phyloP scores from a whole-genome alignment of 2,329 filamentous ascomycete species.

The Didymosphaeria variabile region DNA sequence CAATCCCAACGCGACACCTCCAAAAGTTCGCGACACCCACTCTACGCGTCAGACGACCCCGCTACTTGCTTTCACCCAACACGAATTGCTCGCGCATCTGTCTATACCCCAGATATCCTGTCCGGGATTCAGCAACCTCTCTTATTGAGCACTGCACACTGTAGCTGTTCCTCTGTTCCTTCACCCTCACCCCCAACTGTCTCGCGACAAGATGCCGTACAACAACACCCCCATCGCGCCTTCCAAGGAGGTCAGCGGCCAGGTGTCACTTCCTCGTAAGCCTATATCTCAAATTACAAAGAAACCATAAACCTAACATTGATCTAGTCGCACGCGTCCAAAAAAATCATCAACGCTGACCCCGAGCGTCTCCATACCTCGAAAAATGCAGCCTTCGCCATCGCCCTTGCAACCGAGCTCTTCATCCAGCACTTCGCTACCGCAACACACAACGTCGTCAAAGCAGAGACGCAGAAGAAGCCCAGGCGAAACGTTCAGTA shows the following conservation, averaged over 20 bases:
- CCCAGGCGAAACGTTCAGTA: conserved; percentile 95
- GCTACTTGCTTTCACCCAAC: neutral
- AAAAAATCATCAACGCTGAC: conserved; percentile 92
- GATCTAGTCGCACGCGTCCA: conserved; percentile 86
- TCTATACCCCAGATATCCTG: neutral
- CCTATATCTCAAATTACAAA: too few species aligned
- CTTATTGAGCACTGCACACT: neutral
- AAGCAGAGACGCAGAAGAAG: conserved; percentile 78
- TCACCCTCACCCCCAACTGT: neutral
- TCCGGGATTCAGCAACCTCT: too few species aligned
- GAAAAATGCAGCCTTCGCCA: conserved; percentile 92
- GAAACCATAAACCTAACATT: too few species aligned
- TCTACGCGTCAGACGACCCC: conserved; percentile 11
- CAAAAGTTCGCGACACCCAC: conserved; percentile 7
- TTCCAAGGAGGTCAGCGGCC: conserved; percentile 82
- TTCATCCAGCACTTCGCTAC: conserved; percentile 92
- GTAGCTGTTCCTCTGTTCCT: neutral
- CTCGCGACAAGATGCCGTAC: conserved; percentile 75
- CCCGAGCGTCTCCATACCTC: conserved; percentile 80
- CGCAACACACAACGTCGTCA: conserved; percentile 86
- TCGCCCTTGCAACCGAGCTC: conserved; percentile 92
- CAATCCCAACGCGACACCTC: conserved; percentile 1
- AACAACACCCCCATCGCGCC: conserved; percentile 86
- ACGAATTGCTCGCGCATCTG: neutral
- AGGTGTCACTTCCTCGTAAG: conserved; percentile 85